A percentile compares a stretch with the other conserved stretches of the same genome.
Evolutionary conservation across 2,329 filamentous ascomycete species (phyloP).

Genomic region (Fusarium keratoplasticum): DNA sequence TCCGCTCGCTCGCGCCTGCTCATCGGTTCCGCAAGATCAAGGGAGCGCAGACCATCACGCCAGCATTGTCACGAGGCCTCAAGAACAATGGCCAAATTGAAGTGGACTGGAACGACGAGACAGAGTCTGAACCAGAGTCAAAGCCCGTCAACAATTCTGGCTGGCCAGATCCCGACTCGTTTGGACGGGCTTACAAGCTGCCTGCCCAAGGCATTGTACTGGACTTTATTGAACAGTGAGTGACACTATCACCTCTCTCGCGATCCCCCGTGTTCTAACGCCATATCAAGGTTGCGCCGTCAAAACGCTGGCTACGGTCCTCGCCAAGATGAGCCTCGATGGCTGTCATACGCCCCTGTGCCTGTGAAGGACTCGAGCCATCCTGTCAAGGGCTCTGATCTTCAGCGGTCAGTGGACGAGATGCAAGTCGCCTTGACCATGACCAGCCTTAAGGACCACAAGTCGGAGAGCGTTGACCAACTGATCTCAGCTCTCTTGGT

Average conservation of each 20-base stretch:
- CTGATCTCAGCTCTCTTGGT: constrained; percentile 73
- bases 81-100: constrained; percentile 80
- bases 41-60: constrained; percentile 62
- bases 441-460: constrained; percentile 64
- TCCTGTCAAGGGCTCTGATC: constrained; percentile 50
- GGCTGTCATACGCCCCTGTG: constrained; percentile 44
- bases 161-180: constrained; percentile 69
- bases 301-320: constrained; percentile 53
- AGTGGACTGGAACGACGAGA: constrained; percentile 69
- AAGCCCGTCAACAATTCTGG: constrained; percentile 62
- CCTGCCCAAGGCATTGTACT: constrained; percentile 73
- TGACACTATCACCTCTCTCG: constrained; percentile 20
- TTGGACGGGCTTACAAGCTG: constrained; percentile 74
- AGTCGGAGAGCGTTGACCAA: constrained; percentile 61
- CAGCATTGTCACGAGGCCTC: constrained; percentile 71
- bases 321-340: constrained; percentile 46
- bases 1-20: constrained; percentile 69
- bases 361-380: constrained; percentile 32
- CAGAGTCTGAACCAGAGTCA: constrained; percentile 50
- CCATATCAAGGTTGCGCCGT: constrained; percentile 49
- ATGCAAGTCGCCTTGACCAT: constrained; percentile 76
- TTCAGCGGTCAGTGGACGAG: constrained; percentile 65
- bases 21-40: constrained; percentile 73
- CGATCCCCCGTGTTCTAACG: constrained; percentile 19
- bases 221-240: constrained; percentile 77